Evolutionary conservation across 1,284 basidiomycete genomes (phyloP), one percentile per base, ranked within the genome.

Genomic region (Pseudozyma thailandica): DNA sequence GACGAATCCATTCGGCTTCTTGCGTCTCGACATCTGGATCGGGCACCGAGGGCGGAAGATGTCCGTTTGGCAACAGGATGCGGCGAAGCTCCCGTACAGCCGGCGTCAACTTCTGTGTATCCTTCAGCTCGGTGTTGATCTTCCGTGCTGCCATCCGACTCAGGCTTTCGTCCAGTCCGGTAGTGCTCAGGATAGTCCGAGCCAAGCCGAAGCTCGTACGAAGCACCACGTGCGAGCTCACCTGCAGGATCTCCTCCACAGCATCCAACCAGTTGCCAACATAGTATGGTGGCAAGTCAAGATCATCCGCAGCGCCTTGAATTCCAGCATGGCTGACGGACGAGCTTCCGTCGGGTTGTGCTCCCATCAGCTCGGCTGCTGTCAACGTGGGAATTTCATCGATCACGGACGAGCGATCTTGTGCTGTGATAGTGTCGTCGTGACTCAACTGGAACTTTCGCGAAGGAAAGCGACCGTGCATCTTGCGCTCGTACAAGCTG

Each of bases 381-480:
- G 42, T 52, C 20, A 42, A 30, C 9, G 38, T 46, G 6, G 37
- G n/a, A 16, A 59, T 35, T 47, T 20, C 38, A 8, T 51, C 56
- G 15, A 48, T 23, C 7, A 49, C 52, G 4, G 49, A 44, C 10
- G 57, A 56, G n/a, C 18, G 43, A 9, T 35, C 52, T 21, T 49
- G 57, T 0, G 13, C 57, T 8, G 44, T 43, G 33, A 59, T 41
- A 3, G 49, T 52, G 35, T 46, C 63, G 12, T 60, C 41, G n/a
- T 20, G 42, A 31, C 45, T 41, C 35, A 42, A 48, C 2, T 66
- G 48, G 23, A 56, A 60, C 42, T 56, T 66, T 52, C 57, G 57
- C 18, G 70, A 72, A 2, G 70, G 70, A 30, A 55, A 72, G 27
- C 70, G 63, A 23, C 70, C 70, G 15, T 72, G 70, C 70, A 72